Base-by-base conservation (phyloP, 1,284 basidiomycete species). In the Boletus semigastroideus region DNA sequence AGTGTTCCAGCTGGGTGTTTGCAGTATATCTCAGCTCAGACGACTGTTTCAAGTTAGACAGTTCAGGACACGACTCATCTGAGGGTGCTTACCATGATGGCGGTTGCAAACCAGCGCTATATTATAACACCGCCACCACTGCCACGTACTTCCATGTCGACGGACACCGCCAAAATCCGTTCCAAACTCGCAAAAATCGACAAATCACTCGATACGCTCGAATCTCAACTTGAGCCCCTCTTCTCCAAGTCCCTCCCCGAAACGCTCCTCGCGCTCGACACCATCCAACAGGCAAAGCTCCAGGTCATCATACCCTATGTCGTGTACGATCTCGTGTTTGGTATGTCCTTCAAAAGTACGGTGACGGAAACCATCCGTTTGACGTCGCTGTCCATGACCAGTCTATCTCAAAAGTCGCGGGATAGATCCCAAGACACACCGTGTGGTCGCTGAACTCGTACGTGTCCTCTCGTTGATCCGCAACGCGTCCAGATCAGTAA, bases 1-100 rank as follows among this genome's bases (percentile, higher is more conserved):
- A 76, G 73, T 96, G 92, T 71, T 95, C 93, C 30, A 95, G 74
- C 68, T 96, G 94, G 9, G 92, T 94, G 69, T 95, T 96, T 28
- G 92, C 92, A 0, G 94, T 96, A 68, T 97, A 96, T 62, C 93
- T 81, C 12, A 96, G 78, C 70, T 97, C 94, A 33, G 91, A 93
- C 49, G 89, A 87, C 86, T 90, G 60, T 41, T 25, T 30, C 30
- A 30, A 42, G 33, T 16, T 4, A 16, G 53, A 52, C 27, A 17
- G 17, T 33, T 27, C 36, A 37, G 37, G 16, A 4, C 39, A 38
- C 19, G 11, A 42, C 8, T 16, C 45, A 25, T 33, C 7, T 14
- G n/a, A 8, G 30, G 20, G 8, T 28, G 6, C 54, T 55, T 20
- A 59, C 66, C 63, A 68, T 65, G 55, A 39, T 43, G 52, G 58